Conservation (phyloP, 176 grass and related monocot species). For the Musa schizocarpa region DNA sequence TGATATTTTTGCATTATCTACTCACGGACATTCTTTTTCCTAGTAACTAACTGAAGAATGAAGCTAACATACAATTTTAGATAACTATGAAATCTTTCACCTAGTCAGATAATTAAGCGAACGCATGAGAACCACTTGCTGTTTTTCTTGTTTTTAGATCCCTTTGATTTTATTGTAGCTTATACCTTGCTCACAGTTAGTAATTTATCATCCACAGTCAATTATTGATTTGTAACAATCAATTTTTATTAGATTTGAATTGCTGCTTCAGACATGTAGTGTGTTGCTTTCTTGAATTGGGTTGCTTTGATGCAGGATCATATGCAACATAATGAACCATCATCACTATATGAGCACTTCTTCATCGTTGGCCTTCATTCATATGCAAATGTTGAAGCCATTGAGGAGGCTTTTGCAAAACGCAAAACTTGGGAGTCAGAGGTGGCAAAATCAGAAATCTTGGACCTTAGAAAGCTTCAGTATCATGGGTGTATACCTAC, state of each 20-base stretch:
- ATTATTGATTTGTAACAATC: not conserved
- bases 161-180: not conserved
- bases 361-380: conserved; percentile 90
- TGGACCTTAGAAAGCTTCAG: conserved; percentile 60
- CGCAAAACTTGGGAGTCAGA: conserved; percentile 81
- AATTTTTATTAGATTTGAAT: not conserved
- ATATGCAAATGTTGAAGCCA: conserved; percentile 70
- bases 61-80: no score
- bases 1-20: no score
- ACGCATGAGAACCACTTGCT: not conserved
- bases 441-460: conserved; percentile 47
- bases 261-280: not conserved
- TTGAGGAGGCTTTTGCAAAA: conserved; percentile 94
- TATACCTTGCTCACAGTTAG: not conserved
- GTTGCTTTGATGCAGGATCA: conserved; percentile 45
- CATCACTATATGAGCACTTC: conserved; percentile 75
- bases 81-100: not conserved
- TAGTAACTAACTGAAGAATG: no score
- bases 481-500: conserved; percentile 56
- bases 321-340: conserved; percentile 50
- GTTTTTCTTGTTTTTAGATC: not conserved
- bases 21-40: no score
- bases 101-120: not conserved
- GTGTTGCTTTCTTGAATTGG: conserved; percentile 6
- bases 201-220: not conserved